Evolutionary conservation across 345 rosid genomes (phyloP).

Genomic region (Murraya koenigii): DNA sequence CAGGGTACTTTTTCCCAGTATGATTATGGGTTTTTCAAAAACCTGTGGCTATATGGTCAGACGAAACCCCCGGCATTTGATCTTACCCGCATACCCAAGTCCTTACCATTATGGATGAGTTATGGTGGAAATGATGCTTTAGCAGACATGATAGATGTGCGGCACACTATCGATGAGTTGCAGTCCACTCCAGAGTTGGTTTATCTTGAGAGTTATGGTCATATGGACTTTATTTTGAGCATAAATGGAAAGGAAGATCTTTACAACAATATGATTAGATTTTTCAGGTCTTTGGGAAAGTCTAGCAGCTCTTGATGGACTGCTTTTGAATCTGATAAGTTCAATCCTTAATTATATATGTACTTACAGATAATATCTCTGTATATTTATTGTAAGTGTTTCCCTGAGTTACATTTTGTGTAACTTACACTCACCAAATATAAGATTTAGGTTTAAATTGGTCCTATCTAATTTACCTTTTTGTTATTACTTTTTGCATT

Average conservation of each 20-base stretch:
- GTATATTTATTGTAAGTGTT: conserved; percentile 21
- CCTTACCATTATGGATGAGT: conserved; percentile 85
- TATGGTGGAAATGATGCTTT: conserved; percentile 78
- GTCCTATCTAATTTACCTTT: no score
- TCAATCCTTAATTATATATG: neutral
- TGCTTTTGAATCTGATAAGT: conserved; percentile 6
- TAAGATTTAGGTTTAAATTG: no score
- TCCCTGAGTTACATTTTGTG: no score
- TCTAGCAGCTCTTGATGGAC: conserved; percentile 36
- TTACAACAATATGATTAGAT: conserved; percentile 51
- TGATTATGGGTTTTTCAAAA: conserved; percentile 74
- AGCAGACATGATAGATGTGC: conserved; percentile 64
- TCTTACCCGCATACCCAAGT: conserved; percentile 56
- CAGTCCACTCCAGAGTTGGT: conserved; percentile 55
- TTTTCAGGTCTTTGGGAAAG: conserved; percentile 53
- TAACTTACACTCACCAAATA: no score
- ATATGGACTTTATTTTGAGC: conserved; percentile 64
- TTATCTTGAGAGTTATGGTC: conserved; percentile 75
- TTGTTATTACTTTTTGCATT: no score
- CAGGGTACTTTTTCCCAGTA: conserved; percentile 72
- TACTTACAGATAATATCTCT: conserved; percentile 2
- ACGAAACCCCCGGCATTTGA: conserved; percentile 66
- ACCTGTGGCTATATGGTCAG: conserved; percentile 51
- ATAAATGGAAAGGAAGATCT: conserved; percentile 60
- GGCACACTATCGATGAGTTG: conserved; percentile 60